Evolutionary conservation across 106 monocot species (phyloP).

Genomic region (Platanthera zijinensis): DNA sequence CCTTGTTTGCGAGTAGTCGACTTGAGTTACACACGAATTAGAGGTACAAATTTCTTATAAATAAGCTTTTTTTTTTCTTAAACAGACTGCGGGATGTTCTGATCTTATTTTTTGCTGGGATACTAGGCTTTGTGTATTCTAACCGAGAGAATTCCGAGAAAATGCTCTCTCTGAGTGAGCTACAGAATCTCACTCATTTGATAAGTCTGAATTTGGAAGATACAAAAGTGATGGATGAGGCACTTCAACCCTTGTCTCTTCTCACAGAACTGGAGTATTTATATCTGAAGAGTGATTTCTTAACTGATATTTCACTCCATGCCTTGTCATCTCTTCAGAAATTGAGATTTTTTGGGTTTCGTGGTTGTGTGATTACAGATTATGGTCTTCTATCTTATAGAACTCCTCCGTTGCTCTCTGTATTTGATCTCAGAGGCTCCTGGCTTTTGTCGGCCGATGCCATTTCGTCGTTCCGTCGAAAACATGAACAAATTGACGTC

Average conservation of each 20-base stretch:
- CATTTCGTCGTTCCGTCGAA: conserved; percentile 46
- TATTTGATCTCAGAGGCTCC: conserved; percentile 68
- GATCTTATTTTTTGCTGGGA: background rate
- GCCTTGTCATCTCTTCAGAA: conserved; percentile 40
- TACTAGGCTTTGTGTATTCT: conserved; percentile 40
- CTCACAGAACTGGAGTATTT: conserved; percentile 46
- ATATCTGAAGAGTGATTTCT: conserved; percentile 63
- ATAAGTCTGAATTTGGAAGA: conserved; percentile 80
- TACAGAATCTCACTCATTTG: conserved; percentile 51
- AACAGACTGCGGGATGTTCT: conserved; percentile 12
- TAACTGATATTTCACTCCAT: conserved; percentile 52
- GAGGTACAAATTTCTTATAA: conserved; percentile 32
- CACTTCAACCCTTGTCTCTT: conserved; percentile 36
- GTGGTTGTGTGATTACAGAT: conserved; percentile 47
- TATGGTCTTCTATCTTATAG: conserved; percentile 46
- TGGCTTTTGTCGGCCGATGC: conserved; percentile 67
- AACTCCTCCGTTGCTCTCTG: conserved; percentile 32
- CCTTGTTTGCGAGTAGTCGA: conserved; percentile 53
- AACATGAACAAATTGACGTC: conserved; percentile 39
- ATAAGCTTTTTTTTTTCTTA: background rate
- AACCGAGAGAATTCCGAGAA: conserved; percentile 15
- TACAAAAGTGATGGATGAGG: conserved; percentile 48
- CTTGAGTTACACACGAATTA: conserved; percentile 62
- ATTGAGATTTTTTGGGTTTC: conserved; percentile 55
- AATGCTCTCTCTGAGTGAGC: conserved; percentile 26